A percentile compares a stretch with the other conserved stretches of the same genome.
Evolutionary conservation across 1,139 yeast genomes (phyloP).

Genomic region (Saccharomycopsis hybrid): DNA sequence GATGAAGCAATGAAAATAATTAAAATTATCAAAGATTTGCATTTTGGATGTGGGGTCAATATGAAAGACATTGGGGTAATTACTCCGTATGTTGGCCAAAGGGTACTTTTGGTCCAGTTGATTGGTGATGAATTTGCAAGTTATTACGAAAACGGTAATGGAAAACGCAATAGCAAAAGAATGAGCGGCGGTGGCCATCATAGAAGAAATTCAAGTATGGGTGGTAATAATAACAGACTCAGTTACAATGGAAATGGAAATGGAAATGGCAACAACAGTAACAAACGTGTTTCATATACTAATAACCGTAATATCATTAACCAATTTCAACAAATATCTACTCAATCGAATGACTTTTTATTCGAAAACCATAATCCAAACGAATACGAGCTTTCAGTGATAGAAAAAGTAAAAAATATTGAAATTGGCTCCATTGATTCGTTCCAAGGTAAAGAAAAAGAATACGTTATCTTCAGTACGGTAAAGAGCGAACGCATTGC

Average conservation of each 20-base stretch:
- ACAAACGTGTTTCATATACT: not conserved
- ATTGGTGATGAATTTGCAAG: constrained; percentile 14
- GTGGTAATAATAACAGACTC: not conserved
- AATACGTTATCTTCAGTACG: constrained; percentile 17
- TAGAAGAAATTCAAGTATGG: not conserved
- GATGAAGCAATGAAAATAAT: constrained; percentile 13
- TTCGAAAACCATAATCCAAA: constrained; percentile 20
- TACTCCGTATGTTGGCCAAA: constrained; percentile 20
- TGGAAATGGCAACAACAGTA: not conserved
- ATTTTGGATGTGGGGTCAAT: constrained; percentile 4
- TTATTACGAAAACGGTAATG: constrained; percentile 1
- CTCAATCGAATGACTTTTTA: constrained; percentile 13
- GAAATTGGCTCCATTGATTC: constrained; percentile 20
- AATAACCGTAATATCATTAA: not conserved
- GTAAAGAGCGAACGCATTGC: constrained; percentile 12
- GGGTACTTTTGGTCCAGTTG: constrained; percentile 16
- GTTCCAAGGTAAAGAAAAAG: constrained; percentile 19
- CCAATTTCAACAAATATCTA: constrained; percentile 6
- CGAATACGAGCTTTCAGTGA: constrained; percentile 17
- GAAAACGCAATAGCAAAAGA: constrained; percentile 2
- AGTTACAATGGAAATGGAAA: not conserved
- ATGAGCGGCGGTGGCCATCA: not conserved
- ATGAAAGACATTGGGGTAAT: constrained; percentile 20
- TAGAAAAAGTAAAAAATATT: constrained; percentile 11
- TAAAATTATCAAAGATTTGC: constrained; percentile 10